Conservation (phyloP, 75 land plant species). For the Larix kaempferi region DNA sequence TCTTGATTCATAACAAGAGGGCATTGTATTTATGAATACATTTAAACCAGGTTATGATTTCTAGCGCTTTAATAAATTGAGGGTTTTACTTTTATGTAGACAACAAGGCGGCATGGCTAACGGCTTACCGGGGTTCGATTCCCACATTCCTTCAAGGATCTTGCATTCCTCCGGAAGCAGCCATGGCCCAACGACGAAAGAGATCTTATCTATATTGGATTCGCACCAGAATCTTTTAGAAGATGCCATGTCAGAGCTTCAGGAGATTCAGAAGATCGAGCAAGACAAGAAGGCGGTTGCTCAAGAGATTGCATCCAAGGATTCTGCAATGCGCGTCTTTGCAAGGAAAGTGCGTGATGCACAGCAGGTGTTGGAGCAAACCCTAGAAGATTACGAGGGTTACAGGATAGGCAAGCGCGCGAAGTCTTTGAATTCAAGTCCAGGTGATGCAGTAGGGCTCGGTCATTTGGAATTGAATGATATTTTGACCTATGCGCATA, state of each 20-base stretch:
- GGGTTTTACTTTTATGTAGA: not conserved
- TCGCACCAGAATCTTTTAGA: conserved; percentile 74
- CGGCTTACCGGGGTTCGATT: conserved; percentile 48
- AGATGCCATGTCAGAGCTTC: conserved; percentile 78
- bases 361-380: conserved; percentile 62
- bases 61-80: not conserved
- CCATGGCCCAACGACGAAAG: conserved; percentile 48
- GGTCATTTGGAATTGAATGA: conserved; percentile 50
- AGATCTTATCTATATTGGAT: conserved; percentile 51
- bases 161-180: conserved; percentile 23
- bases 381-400: conserved; percentile 77
- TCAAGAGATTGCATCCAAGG: conserved; percentile 49
- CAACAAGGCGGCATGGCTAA: conserved; percentile 25
- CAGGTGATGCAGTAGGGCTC: conserved; percentile 13
- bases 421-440: conserved; percentile 10
- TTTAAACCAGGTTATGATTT: not conserved
- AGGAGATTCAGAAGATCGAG: conserved; percentile 83
- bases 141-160: conserved; percentile 54
- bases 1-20: not conserved
- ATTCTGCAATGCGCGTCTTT: conserved; percentile 61
- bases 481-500: conserved; percentile 82
- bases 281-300: conserved; percentile 53
- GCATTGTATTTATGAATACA: too few relatives aligned
- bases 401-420: conserved; percentile 37
- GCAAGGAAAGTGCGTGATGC: conserved; percentile 72